Base-by-base conservation (phyloP, 2,329 filamentous ascomycete genomes). In the Nannizzia gypsea region DNA sequence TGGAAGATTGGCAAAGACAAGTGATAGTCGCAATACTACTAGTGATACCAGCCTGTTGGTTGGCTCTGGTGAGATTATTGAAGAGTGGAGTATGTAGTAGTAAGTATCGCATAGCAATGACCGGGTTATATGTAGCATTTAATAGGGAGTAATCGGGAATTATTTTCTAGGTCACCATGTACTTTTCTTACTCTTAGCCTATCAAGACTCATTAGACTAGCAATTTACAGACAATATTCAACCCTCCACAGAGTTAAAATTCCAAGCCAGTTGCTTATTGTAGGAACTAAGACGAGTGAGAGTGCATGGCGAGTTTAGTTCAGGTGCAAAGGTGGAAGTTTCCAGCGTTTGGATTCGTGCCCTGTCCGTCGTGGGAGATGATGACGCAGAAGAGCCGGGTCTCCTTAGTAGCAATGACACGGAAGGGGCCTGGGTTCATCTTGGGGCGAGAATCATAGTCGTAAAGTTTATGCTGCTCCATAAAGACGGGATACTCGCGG, bases 41-140 rank as follows among this genome's bases (percentile, higher is more conserved):
- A 40, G 63, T 61, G 13, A 62, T 66, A 42, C 68, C 1, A 70
- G 70, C 57, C 62, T 75, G 59, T 56, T 75, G 52, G 68, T 74
- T 57, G 67, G 68, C 59, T 62, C 69, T 1, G 65, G 70, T 26
- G 64, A 63, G 11, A 64, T 65, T 2, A 68, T 75, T 28, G 69
- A 74, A 57, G 69, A 75, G 61, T 75, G 73, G 72, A 40, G 38
- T 24, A 31, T 60, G 42, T 63, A 58, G 56, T 11, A 42, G 40
- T 6, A n/a, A n/a, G n/a, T 28, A 46, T 34, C 17, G n/a, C n/a
- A 17, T 42, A 17, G 1, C n/a, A 34, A 5, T 34, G 6, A 34
- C n/a, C n/a, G n/a, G n/a, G n/a, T n/a, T n/a, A n/a, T n/a, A n/a
- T n/a, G 31, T 34, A 34, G 2, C 31, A 5, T 11, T 34, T 34